Evolutionary conservation across 2,329 filamentous ascomycete genomes (phyloP).

Genomic region (Biscogniauxia mediterranea): DNA sequence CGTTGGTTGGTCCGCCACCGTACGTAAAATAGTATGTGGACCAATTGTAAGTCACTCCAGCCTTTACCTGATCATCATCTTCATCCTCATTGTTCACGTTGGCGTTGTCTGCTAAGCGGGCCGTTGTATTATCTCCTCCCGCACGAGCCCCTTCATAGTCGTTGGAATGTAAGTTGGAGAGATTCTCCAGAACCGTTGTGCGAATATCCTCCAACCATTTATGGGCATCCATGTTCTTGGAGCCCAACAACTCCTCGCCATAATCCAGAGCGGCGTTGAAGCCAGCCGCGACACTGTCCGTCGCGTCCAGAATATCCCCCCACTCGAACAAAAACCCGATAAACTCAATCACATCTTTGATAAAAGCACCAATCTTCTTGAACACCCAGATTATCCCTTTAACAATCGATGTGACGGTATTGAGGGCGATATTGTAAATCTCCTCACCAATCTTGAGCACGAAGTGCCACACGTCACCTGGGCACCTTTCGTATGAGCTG

Average conservation of each 20-base stretch:
- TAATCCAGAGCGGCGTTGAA: neutral
- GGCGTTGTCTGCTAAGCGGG: too few species aligned
- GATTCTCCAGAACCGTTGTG: neutral
- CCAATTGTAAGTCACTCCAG: neutral
- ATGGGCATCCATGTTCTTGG: neutral
- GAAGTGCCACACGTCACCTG: neutral
- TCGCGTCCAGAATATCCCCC: neutral
- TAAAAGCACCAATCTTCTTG: neutral
- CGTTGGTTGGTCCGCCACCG: neutral
- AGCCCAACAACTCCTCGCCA: neutral
- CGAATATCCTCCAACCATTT: neutral
- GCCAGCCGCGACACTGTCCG: neutral
- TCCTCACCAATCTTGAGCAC: neutral
- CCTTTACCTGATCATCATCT: neutral
- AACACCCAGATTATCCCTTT: neutral
- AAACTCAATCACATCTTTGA: neutral
- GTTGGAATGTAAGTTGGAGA: neutral
- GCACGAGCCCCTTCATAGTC: neutral
- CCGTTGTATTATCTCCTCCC: neutral
- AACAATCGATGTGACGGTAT: neutral
- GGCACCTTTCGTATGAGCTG: too few species aligned
- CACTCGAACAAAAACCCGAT: neutral
- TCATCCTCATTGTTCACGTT: neutral
- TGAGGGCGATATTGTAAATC: neutral
- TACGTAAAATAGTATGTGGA: neutral